Evolutionary conservation across 345 rosid genomes (phyloP), one percentile per base, ranked within the genome.

Genomic region (Dovyalis caffra): DNA sequence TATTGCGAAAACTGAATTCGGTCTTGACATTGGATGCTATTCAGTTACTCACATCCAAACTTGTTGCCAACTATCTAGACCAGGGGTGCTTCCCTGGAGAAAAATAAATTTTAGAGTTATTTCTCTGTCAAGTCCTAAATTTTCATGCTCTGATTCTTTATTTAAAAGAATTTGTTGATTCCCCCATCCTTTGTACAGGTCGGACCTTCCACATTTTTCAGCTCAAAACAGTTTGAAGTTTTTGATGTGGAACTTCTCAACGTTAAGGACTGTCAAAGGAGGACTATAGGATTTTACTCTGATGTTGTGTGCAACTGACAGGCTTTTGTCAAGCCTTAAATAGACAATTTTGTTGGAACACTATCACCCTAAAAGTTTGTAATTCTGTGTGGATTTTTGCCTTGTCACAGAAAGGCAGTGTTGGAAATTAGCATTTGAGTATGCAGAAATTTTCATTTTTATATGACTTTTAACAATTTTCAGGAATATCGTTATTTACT

Each of bases 181-280:
- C 37, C 66, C 21, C 12, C 16, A 31, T 63, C 16, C 1, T 15
- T 63, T 29, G 57, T 64, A 69, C 86, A 95, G 98, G 98, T 93
- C 26, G 99, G 98, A 28, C 98, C 98, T 70, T 91, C 99, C 0
- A 95, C 99, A 21, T 95, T 95, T 87, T 95, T 95, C 86, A 95
- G 98, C 85, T 82, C 99, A 5, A 95, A 92, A 80, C 97, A 92
- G 66, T 92, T 92, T 3, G 98, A 91, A 82, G 98, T 95, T 73
- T 95, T 95, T 9, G 99, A 95, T 3, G 92, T 95, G 66, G 99
- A 95, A 75, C 80, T 95, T 77, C 85, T 95, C 2, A 72, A 88
- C 76, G 73, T 92, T 74, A 88, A 88, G 86, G 83, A 91, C 78
- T 95, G 97, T 76, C 72, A 85, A 73, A 87, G 98, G 82, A 91